Evolutionary conservation across 371 early-diverging fungal genomes (phyloP).

Genomic region (Mortierella sp.): DNA sequence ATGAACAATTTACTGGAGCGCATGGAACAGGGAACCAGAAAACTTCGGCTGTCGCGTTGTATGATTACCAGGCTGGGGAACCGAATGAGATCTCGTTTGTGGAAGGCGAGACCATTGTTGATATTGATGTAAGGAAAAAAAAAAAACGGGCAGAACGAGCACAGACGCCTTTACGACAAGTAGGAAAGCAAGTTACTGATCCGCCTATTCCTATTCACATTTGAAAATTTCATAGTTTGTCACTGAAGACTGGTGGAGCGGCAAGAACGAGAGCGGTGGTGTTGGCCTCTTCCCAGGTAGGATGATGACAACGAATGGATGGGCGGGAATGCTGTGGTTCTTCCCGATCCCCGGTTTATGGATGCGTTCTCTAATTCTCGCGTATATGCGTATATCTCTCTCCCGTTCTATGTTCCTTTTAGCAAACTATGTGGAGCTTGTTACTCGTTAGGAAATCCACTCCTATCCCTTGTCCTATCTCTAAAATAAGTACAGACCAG

Average conservation of each 20-base stretch:
- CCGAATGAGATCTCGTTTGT: conserved; percentile 88
- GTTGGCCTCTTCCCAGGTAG: conserved; percentile 84
- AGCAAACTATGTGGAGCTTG: conserved; percentile 69
- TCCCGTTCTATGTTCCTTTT: conserved; percentile 5
- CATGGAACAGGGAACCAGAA: conserved; percentile 41
- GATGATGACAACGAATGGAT: background rate
- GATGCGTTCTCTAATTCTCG: no score
- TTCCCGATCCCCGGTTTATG: background rate
- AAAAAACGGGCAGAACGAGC: no score
- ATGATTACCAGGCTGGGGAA: conserved; percentile 89
- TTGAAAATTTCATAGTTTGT: conserved; percentile 55
- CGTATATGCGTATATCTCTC: no score
- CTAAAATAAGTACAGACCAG: no score
- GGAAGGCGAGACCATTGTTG: conserved; percentile 78
- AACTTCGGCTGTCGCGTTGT: conserved; percentile 73
- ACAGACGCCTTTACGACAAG: no score
- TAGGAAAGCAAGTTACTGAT: no score
- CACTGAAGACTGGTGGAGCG: conserved; percentile 95
- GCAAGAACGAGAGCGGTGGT: conserved; percentile 63
- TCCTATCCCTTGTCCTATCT: no score
- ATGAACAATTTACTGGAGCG: conserved; percentile 9
- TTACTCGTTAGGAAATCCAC: background rate
- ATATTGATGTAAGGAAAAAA: conserved; percentile 72
- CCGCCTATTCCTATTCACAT: background rate
- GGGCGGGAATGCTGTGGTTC: background rate